phyloP scores from a whole-genome alignment of 805 yeast genomes.

The Komagataella pseudopastoris region DNA sequence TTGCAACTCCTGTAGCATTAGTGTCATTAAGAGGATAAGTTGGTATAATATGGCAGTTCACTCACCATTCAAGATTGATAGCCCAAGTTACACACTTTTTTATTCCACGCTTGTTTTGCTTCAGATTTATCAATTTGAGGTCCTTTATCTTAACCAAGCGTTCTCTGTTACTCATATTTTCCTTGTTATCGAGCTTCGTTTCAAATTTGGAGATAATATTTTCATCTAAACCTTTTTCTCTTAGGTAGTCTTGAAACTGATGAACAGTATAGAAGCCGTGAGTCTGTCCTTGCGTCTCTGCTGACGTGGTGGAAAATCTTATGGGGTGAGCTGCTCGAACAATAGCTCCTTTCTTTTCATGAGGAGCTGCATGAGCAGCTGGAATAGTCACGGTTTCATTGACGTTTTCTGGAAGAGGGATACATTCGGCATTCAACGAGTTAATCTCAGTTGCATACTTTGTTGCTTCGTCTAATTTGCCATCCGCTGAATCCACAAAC shows the following conservation, averaged over 20 bases:
- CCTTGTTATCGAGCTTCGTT: neutral
- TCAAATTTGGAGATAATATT: neutral
- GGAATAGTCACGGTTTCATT: constrained; percentile 52
- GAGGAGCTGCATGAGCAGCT: constrained; percentile 11
- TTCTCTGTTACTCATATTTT: neutral
- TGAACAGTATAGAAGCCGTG: neutral
- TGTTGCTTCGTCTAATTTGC: constrained; percentile 48
- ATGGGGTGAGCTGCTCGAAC: neutral
- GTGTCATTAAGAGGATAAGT: neutral
- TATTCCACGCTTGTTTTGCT: neutral
- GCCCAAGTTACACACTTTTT: neutral
- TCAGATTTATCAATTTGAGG: neutral
- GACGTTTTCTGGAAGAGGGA: constrained; percentile 43
- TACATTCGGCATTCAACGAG: constrained; percentile 46
- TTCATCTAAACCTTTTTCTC: neutral
- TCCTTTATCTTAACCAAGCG: neutral
- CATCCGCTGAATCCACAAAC: constrained; percentile 50
- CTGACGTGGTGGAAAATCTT: neutral
- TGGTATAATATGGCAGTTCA: neutral
- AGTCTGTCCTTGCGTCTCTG: neutral
- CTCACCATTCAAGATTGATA: neutral
- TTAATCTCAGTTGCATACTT: constrained; percentile 58
- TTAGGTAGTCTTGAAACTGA: neutral
- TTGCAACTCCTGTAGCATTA: neutral
- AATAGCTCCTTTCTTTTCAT: neutral